Percentiles rank a stretch among this genome's conserved stretches.
These are phyloP conservation scores for Lyophyllum decastes DNA, from an alignment of 768 basidiomycete species.

Conservation along the genomic window DNA sequence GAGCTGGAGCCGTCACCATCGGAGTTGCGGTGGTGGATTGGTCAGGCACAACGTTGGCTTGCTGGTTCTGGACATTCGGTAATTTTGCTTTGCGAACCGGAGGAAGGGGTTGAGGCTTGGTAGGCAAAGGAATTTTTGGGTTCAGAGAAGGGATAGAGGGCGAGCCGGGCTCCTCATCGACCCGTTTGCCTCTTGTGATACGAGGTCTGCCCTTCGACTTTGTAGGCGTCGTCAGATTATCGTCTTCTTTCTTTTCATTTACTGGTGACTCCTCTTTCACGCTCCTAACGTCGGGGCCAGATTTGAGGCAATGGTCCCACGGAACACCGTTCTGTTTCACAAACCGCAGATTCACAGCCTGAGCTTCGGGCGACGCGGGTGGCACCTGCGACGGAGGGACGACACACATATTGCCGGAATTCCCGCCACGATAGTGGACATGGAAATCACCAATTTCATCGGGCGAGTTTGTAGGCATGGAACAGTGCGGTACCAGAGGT, in stretches of 20 bases:
- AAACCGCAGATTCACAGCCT: conserved; percentile 27
- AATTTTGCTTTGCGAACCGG: background rate
- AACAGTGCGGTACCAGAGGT: too few species aligned
- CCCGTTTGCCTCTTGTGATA: background rate
- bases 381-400: conserved; percentile 17
- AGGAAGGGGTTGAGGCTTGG: background rate
- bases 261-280: conserved; percentile 9
- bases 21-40: background rate
- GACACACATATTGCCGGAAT: conserved; percentile 28
- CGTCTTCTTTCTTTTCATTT: conserved; percentile 1
- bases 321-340: conserved; percentile 19
- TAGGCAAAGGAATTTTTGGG: background rate
- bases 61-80: background rate
- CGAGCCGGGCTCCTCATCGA: background rate
- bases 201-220: background rate
- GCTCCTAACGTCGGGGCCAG: background rate
- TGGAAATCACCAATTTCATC: conserved; percentile 13
- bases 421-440: conserved; percentile 22
- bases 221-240: background rate
- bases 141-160: background rate
- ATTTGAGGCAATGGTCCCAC: conserved; percentile 15
- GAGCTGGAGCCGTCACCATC: background rate
- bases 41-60: background rate
- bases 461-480: background rate
- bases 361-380: conserved; percentile 25